Evolutionary conservation across 441 rosid species (phyloP).

Genomic region (Aquilaria agallochum): DNA sequence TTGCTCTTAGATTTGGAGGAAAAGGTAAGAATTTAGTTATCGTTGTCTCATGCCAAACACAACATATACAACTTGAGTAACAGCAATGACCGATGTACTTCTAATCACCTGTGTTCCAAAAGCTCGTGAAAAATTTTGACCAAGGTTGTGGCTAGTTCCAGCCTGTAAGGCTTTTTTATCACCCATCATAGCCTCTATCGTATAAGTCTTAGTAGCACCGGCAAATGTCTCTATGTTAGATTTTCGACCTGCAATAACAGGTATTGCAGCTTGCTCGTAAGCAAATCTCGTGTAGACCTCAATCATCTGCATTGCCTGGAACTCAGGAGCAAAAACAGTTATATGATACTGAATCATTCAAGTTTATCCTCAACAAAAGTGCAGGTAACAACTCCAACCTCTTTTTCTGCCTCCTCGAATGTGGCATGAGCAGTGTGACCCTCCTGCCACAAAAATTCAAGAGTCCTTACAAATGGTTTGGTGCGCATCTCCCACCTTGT

Average conservation of each 20-base stretch:
- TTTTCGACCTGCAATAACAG: slow-evolving; percentile 84
- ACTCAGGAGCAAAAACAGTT: slow-evolving; percentile 28
- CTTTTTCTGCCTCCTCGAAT: slow-evolving; percentile 86
- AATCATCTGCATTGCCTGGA: slow-evolving; percentile 88
- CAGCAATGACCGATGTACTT: background rate
- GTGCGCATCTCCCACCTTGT: slow-evolving; percentile 97
- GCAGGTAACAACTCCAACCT: slow-evolving; percentile 39
- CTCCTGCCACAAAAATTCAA: slow-evolving; percentile 96
- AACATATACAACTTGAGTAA: no score
- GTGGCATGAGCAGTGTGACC: slow-evolving; percentile 94
- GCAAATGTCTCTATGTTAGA: slow-evolving; percentile 85
- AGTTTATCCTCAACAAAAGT: background rate
- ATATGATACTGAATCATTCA: slow-evolving; percentile 15
- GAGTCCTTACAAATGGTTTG: slow-evolving; percentile 91
- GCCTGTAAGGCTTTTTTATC: slow-evolving; percentile 90
- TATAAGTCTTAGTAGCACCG: slow-evolving; percentile 82
- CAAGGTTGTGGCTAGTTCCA: slow-evolving; percentile 91
- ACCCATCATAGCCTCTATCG: slow-evolving; percentile 99
- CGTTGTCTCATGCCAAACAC: no score
- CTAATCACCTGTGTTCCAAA: slow-evolving; percentile 67
- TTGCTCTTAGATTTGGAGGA: no score
- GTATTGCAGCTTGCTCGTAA: slow-evolving; percentile 91
- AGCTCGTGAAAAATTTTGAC: slow-evolving; percentile 84
- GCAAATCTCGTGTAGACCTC: slow-evolving; percentile 84
- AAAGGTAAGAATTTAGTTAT: no score